Evolutionary conservation across 257 asterid genomes (phyloP).

Genomic region (Handroanthus guayacan): DNA sequence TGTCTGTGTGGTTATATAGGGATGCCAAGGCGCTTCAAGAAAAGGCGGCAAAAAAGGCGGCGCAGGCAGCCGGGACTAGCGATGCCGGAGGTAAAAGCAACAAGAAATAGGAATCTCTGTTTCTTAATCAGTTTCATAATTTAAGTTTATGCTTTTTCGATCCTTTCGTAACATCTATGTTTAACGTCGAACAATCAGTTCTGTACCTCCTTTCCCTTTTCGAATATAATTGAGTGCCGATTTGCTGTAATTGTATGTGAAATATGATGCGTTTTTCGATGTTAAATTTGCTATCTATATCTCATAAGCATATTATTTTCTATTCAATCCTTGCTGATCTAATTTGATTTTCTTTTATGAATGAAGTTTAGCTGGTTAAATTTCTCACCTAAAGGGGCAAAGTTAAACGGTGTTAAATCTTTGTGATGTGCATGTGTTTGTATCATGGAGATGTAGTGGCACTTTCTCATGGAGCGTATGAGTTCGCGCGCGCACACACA

Average conservation of each 20-base stretch:
- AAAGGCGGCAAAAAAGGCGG: conserved; percentile 81
- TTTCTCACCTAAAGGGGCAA: not conserved
- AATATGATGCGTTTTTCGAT: conserved; percentile 17
- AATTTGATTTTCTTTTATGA: conserved; percentile 3
- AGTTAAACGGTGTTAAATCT: too few species aligned
- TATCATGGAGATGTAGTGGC: too few species aligned
- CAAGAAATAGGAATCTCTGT: conserved; percentile 57
- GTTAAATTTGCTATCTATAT: conserved; percentile 1
- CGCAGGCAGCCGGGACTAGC: conserved; percentile 58
- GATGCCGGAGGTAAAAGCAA: conserved; percentile 72
- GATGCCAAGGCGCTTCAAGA: conserved; percentile 95
- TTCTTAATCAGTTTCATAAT: conserved; percentile 20
- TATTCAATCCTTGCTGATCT: conserved; percentile 8
- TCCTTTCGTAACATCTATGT: not conserved
- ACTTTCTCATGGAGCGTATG: too few species aligned
- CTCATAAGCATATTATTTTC: not conserved
- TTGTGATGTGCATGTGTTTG: too few species aligned
- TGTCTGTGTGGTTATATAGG: conserved; percentile 41
- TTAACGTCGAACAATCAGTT: conserved; percentile 13
- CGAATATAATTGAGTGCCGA: conserved; percentile 10
- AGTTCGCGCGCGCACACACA: too few species aligned
- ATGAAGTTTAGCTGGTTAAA: not conserved
- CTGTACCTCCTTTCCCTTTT: conserved; percentile 9
- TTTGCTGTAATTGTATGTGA: conserved; percentile 10
- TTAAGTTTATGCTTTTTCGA: conserved; percentile 14